Percentiles rank a stretch among this genome's conserved stretches.
Conservation (phyloP, 192 early-diverging fungal genomes). For the Coemansia sp. region DNA sequence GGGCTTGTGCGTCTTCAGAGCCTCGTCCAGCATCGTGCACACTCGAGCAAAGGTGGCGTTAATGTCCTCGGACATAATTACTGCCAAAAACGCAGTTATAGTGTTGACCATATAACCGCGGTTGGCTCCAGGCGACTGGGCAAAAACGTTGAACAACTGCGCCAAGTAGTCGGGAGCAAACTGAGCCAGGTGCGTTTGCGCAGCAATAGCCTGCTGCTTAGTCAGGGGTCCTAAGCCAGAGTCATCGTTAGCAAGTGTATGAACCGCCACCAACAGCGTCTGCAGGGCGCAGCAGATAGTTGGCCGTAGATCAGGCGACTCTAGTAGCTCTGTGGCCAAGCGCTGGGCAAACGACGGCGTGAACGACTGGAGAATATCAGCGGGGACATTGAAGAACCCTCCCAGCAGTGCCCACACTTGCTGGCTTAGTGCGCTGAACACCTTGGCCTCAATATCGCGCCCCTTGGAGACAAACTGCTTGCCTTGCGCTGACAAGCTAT, state of each 20-base stretch:
- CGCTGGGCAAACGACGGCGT: constrained; percentile 65
- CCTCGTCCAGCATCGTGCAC: constrained; percentile 58
- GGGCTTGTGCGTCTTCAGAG: constrained; percentile 56
- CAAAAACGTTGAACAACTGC: constrained; percentile 78
- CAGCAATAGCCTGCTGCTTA: constrained; percentile 58
- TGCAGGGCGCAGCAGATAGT: constrained; percentile 73
- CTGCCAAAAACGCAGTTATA: constrained; percentile 65
- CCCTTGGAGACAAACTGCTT: constrained; percentile 57
- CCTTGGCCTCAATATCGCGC: constrained; percentile 74
- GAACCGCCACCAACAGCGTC: constrained; percentile 55
- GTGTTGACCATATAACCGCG: constrained; percentile 68
- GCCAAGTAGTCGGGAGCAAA: constrained; percentile 71
- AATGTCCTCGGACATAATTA: constrained; percentile 61
- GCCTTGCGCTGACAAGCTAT: constrained; percentile 65
- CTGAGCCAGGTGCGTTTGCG: constrained; percentile 59
- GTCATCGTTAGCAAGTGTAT: constrained; percentile 24
- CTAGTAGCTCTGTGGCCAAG: constrained; percentile 73
- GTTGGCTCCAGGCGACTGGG: constrained; percentile 59
- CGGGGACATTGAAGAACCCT: constrained; percentile 81
- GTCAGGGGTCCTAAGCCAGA: constrained; percentile 34
- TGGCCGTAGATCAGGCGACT: constrained; percentile 72
- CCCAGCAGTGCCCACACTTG: constrained; percentile 90
- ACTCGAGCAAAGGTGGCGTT: constrained; percentile 66
- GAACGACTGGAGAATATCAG: constrained; percentile 66
- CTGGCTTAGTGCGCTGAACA: constrained; percentile 82